Conservation (phyloP, 306 rosid species). For the Cyamopsis tetragonoloba region DNA sequence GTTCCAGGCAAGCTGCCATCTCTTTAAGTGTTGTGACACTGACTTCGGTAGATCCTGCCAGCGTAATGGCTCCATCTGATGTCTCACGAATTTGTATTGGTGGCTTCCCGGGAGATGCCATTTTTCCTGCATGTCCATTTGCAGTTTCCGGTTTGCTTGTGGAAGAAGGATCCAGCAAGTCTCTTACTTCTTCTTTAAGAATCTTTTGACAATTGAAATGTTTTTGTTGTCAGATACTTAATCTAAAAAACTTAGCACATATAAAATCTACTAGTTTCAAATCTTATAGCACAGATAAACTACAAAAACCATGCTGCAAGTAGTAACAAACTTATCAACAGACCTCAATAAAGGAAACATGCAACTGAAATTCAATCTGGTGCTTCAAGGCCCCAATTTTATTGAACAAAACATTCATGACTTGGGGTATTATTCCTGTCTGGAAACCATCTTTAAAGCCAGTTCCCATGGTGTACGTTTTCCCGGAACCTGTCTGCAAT, state of each 20-base stretch:
- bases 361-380: slow-evolving; percentile 89
- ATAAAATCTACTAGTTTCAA: slow-evolving; percentile 8
- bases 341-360: slow-evolving; percentile 98
- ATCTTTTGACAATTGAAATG: slow-evolving; percentile 61
- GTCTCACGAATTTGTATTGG: slow-evolving; percentile 99
- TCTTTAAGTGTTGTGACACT: slow-evolving; percentile 77
- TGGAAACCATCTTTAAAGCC: slow-evolving; percentile 85
- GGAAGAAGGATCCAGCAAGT: slow-evolving; percentile 80
- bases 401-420: slow-evolving; percentile 81
- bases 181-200: slow-evolving; percentile 97
- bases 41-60: slow-evolving; percentile 96
- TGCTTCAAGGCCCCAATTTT: slow-evolving; percentile 77
- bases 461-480: slow-evolving; percentile 99
- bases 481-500: slow-evolving; percentile 98
- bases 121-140: slow-evolving; percentile 80
- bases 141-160: slow-evolving; percentile 75
- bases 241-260: slow-evolving; percentile 22
- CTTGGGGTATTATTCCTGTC: slow-evolving; percentile 86
- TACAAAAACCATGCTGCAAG: slow-evolving; percentile 25
- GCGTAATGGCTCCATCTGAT: slow-evolving; percentile 93
- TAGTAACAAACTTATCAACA: slow-evolving; percentile 15
- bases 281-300: slow-evolving; percentile 8
- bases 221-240: slow-evolving; percentile 28
- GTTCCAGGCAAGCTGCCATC: slow-evolving; percentile 98
- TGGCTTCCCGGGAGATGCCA: slow-evolving; percentile 69